Percentiles rank a stretch among this genome's conserved stretches.
Conservation (phyloP, 2,329 filamentous ascomycete species). For the Aspergillus quadricinctus region DNA sequence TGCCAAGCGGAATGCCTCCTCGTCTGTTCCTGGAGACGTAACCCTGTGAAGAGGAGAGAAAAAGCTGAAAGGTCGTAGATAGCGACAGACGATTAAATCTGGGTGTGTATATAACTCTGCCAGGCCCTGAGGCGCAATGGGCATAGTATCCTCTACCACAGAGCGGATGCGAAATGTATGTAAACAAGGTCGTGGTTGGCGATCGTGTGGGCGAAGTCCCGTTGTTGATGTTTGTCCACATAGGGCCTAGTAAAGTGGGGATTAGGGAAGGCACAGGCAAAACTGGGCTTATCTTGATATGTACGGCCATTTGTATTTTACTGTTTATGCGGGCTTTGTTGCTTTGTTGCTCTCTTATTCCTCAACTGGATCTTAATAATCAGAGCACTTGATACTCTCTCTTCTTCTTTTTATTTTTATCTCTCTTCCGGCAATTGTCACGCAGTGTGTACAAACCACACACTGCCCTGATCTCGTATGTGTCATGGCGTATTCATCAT, state of each 20-base stretch:
- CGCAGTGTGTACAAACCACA: neutral
- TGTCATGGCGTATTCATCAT: constrained; percentile 35
- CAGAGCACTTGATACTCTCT: neutral
- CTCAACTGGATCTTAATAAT: constrained; percentile 7
- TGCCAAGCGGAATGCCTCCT: neutral
- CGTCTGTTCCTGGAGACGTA: neutral
- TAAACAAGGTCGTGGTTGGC: constrained; percentile 10
- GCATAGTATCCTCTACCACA: neutral
- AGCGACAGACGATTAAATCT: neutral
- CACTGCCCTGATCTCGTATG: neutral
- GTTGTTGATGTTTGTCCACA: constrained; percentile 39
- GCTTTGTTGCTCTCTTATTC: neutral
- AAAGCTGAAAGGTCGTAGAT: neutral
- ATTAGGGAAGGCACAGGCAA: constrained; percentile 4
- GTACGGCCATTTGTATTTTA: neutral
- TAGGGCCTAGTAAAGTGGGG: constrained; percentile 23
- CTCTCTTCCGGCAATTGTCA: constrained; percentile 1
- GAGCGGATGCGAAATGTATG: constrained; percentile 10
- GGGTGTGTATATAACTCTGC: neutral
- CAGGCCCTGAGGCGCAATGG: neutral
- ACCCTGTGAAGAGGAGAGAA: neutral
- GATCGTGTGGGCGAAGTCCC: constrained; percentile 8
- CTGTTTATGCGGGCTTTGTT: neutral
- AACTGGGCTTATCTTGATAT: too few species aligned
- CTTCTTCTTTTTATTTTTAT: neutral